Base-by-base conservation (phyloP, 805 yeast genomes). In the Priceomyces castillae region DNA sequence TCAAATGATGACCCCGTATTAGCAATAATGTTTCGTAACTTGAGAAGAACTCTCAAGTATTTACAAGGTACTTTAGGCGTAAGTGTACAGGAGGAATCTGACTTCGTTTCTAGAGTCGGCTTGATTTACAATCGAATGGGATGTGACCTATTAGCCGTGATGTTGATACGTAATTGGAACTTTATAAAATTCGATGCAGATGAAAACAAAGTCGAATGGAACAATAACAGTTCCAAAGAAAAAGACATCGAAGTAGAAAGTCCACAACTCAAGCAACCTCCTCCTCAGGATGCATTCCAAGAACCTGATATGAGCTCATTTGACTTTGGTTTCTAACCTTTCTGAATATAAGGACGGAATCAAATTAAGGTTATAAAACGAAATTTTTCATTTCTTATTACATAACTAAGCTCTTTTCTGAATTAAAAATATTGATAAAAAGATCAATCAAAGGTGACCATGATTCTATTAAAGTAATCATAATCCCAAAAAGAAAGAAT, bases 101-200 rank as follows among this genome's bases (percentile, higher is more conserved):
- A 73, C 3, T 82, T 84, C 54, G 74, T 90, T 12, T 54, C 78
- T 10, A 78, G 81, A 48, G 84, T 83, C 6, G 74, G 86, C 6
- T 67, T 75, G 30, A 83, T 89, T 47, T 86, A 89, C 55, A 73
- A 80, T 12, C 71, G 95, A 44, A 88, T 90, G 96, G 98, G 98
- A 0, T 90, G 98, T 64, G 95, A 90, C 54, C 78, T 81, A 46
- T 61, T 92, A 34, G 81, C 90, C 0, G 57, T 86, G 18, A 74
- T 80, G 40, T 59, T 90, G 37, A 68, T 84, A 1, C 71, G 69
- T 38, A 79, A 77, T 46, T 90, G 97, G 97, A 65, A 65, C 23
- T 90, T 89, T 56, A 43, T 51, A 31, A 48, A 51, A 30, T 47
- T 39, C 20, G 54, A 49, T 37, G 30, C 12, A n/a, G 37, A 22